These are phyloP conservation scores for Carnegiea gigantea DNA, from an alignment of 179 eudicot species.

Conservation along the genomic window DNA sequence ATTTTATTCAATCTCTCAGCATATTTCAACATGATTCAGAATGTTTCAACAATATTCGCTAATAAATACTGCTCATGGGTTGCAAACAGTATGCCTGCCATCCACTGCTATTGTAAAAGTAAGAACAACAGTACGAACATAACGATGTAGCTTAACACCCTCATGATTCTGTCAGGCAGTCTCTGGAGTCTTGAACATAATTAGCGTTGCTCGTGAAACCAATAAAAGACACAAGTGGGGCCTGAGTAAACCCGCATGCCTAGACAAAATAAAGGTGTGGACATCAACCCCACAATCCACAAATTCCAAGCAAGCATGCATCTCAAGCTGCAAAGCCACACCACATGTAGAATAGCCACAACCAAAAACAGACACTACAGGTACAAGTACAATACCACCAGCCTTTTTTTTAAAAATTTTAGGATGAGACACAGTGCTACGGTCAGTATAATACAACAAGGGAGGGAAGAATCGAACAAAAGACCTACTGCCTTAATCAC, in stretches of 20 bases:
- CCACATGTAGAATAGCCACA: constrained; percentile 5
- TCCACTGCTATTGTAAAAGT: too few relatives aligned
- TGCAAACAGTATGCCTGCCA: too few relatives aligned
- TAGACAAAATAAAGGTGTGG: constrained; percentile 18
- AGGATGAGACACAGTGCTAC: not conserved
- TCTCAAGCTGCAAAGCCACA: constrained; percentile 18
- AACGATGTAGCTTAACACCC: too few relatives aligned
- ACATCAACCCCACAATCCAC: constrained; percentile 4
- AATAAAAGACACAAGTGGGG: too few relatives aligned
- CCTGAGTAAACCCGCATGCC: not conserved
- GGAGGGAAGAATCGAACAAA: not conserved
- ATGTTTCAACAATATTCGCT: too few relatives aligned
- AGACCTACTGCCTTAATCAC: not conserved
- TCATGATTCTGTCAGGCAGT: not conserved
- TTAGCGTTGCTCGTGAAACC: not conserved
- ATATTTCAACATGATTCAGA: too few relatives aligned
- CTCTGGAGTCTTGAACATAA: not conserved
- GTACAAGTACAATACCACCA: too few relatives aligned
- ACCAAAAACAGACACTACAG: too few relatives aligned
- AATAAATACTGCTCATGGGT: too few relatives aligned
- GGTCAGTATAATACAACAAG: not conserved
- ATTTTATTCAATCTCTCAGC: too few relatives aligned
- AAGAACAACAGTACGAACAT: too few relatives aligned
- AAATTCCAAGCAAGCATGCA: not conserved
- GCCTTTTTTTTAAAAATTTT: too few relatives aligned